These are phyloP conservation scores for Cryptococcus deneoformans DNA, from an alignment of 1,284 basidiomycete genomes.

Conservation along the genomic window DNA sequence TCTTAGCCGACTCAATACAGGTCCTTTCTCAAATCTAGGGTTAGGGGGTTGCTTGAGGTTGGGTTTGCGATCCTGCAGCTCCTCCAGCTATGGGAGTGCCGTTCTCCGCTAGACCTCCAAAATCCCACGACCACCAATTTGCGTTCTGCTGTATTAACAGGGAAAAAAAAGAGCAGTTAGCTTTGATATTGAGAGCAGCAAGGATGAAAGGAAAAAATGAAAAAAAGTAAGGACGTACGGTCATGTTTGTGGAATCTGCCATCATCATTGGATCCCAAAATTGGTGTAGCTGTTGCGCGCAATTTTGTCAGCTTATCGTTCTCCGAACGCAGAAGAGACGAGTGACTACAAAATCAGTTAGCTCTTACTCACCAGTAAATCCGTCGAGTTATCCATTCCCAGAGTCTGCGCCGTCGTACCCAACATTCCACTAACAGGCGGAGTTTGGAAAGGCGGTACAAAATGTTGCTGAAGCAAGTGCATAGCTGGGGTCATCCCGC, in stretches of 20 bases:
- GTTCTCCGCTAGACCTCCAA: neutral
- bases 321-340: no score
- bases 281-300: slow-evolving; percentile 13
- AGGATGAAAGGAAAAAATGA: no score
- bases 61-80: no score
- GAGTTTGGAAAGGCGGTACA: slow-evolving; percentile 1
- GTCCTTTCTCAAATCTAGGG: no score
- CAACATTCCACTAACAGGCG: neutral
- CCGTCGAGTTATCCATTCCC: slow-evolving; percentile 11
- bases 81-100: no score
- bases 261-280: slow-evolving; percentile 26
- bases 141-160: neutral
- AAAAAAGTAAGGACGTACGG: neutral
- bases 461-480: slow-evolving; percentile 19
- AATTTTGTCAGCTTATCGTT: neutral
- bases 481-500: slow-evolving; percentile 8
- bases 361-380: slow-evolving; percentile 14
- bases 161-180: no score
- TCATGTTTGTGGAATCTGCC: slow-evolving; percentile 3
- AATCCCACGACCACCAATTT: slow-evolving; percentile 20
- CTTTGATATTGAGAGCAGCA: no score
- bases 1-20: no score
- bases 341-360: neutral
- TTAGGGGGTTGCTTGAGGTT: no score
- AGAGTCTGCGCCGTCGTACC: neutral